phyloP scores from a whole-genome alignment of 495 filamentous ascomycete genomes.

The Lasiosphaeriaceae sp. region DNA sequence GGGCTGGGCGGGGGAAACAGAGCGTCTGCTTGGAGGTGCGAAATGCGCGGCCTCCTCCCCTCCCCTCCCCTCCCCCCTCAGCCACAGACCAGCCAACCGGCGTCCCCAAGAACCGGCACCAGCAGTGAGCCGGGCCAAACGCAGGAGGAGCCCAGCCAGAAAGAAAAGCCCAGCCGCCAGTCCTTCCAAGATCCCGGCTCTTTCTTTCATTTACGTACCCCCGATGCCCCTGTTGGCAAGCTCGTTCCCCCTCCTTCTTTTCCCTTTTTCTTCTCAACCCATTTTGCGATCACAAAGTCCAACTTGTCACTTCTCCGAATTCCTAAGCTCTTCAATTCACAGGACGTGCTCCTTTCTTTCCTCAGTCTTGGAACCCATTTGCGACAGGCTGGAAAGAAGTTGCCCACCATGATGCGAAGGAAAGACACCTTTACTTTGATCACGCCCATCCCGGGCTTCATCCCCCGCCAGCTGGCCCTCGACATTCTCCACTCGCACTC shows the following conservation, averaged over 20 bases:
- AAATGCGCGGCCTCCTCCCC: no score
- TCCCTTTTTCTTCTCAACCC: not conserved
- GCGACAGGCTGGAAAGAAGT: not conserved
- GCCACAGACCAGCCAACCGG: no score
- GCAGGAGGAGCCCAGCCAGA: not conserved
- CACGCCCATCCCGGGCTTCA: slow-evolving; percentile 46
- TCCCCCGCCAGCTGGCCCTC: slow-evolving; percentile 44
- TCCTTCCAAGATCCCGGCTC: no score
- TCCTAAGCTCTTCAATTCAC: not conserved
- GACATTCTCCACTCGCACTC: slow-evolving; percentile 53
- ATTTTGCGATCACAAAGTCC: not conserved
- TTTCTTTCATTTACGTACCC: slow-evolving; percentile 1
- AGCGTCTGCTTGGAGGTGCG: no score
- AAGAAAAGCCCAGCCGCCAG: not conserved
- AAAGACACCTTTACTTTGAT: slow-evolving; percentile 47
- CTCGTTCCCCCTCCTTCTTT: not conserved
- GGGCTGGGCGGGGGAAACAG: not conserved
- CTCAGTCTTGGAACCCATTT: not conserved
- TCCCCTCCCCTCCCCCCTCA: no score
- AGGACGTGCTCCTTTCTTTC: not conserved
- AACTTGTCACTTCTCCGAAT: not conserved
- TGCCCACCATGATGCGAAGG: slow-evolving; percentile 41
- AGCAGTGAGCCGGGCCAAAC: not conserved
- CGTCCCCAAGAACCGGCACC: no score
- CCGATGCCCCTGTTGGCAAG: not conserved